These are phyloP conservation scores for Populus pruinosa DNA, from an alignment of 345 rosid species.

Conservation along the genomic window DNA sequence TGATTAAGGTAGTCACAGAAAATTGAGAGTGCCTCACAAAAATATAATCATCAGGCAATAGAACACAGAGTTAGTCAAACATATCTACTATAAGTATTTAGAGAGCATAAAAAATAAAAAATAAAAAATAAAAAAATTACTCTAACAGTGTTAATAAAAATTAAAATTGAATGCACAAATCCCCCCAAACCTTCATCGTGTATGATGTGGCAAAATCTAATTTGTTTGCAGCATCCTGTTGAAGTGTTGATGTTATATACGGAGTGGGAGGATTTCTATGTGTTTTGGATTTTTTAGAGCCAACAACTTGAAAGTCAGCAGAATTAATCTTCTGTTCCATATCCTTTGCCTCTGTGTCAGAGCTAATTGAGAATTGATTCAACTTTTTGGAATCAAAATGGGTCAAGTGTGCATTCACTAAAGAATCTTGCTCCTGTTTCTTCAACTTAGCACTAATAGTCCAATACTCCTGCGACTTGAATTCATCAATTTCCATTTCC, in stretches of 20 bases:
- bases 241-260: constrained; percentile 94
- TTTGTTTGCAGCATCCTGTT: constrained; percentile 97
- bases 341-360: constrained; percentile 48
- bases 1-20: neutral
- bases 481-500: constrained; percentile 87
- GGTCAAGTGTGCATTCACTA: constrained; percentile 49
- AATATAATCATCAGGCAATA: neutral
- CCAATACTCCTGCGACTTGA: constrained; percentile 86
- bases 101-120: neutral
- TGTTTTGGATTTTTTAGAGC: constrained; percentile 46
- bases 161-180: constrained; percentile 5
- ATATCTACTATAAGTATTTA: neutral
- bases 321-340: constrained; percentile 54
- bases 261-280: constrained; percentile 88
- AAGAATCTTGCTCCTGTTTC: constrained; percentile 29
- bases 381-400: constrained; percentile 62
- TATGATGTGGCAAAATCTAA: constrained; percentile 63
- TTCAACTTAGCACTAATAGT: constrained; percentile 53
- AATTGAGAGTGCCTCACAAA: neutral
- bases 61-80: neutral
- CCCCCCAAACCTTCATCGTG: constrained; percentile 80
- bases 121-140: neutral
- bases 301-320: constrained; percentile 51
- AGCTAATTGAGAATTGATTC: constrained; percentile 69
- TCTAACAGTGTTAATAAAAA: neutral